Conservation (phyloP, 345 rosid genomes). For the Acer saccharum region DNA sequence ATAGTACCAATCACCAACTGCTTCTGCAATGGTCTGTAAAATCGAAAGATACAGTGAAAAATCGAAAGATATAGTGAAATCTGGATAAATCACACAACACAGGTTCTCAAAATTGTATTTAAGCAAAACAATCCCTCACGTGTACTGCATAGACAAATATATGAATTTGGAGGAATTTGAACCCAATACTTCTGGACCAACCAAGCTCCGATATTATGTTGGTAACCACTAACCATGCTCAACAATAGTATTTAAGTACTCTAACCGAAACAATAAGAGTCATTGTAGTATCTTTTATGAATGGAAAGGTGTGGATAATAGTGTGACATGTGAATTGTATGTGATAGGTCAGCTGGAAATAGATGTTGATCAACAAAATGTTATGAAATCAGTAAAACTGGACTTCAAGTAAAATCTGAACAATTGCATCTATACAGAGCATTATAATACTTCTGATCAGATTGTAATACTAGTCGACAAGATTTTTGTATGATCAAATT, state of each 20-base stretch:
- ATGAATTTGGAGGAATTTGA: too few species aligned
- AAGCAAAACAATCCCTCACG: too few species aligned
- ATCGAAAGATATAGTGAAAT: neutral
- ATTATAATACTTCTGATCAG: neutral
- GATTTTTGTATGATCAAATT: neutral
- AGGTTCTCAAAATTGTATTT: neutral
- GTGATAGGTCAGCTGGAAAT: neutral
- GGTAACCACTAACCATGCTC: too few species aligned
- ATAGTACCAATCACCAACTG: slow-evolving; percentile 95
- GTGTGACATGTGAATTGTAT: too few species aligned
- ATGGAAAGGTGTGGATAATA: neutral
- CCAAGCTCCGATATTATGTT: too few species aligned
- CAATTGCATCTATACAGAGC: neutral
- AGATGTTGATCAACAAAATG: neutral
- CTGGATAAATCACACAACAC: neutral
- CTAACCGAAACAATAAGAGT: too few species aligned
- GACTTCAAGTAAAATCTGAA: neutral
- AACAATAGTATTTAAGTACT: too few species aligned
- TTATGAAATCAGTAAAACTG: neutral
- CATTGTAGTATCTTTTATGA: neutral
- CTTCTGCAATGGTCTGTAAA: slow-evolving; percentile 70
- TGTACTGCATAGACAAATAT: too few species aligned
- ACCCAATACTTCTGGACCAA: too few species aligned
- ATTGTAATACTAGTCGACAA: neutral
- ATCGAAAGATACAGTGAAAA: neutral